Percentiles rank a stretch among this genome's conserved stretches.
phyloP scores from a whole-genome alignment of 2,329 filamentous ascomycete species.

The Biscogniauxia marginata region DNA sequence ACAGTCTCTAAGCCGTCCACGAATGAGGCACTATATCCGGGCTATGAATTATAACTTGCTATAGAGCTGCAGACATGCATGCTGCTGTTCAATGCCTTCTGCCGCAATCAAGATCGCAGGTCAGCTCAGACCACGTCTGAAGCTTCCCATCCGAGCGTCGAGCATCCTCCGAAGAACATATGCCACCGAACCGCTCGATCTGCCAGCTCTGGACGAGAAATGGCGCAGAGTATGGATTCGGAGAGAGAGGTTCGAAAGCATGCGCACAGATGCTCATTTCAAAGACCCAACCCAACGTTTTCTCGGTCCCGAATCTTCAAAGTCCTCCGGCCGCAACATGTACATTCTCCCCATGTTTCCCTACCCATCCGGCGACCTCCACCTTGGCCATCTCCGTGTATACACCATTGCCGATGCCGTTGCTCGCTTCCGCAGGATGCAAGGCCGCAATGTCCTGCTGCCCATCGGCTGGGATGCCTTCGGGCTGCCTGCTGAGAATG shows the following conservation, averaged over 20 bases:
- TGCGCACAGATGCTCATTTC: neutral
- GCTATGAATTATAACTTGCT: too few relatives aligned
- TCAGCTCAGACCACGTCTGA: constrained; percentile 19
- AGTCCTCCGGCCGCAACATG: constrained; percentile 37
- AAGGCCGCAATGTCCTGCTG: constrained; percentile 72
- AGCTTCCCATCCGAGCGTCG: constrained; percentile 10
- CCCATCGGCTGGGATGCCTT: constrained; percentile 98
- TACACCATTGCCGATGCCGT: constrained; percentile 90
- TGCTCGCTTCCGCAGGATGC: constrained; percentile 71
- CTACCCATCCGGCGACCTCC: constrained; percentile 83
- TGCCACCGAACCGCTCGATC: constrained; percentile 38
- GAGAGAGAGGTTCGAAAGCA: constrained; percentile 12
- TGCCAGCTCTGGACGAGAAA: constrained; percentile 48
- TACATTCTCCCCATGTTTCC: constrained; percentile 93
- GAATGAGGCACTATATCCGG: too few relatives aligned
- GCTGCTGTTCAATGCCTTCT: constrained; percentile 22
- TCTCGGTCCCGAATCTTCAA: constrained; percentile 11
- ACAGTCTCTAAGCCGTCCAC: too few relatives aligned
- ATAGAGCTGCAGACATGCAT: constrained; percentile 17
- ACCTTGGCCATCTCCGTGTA: constrained; percentile 83
- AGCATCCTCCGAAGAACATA: constrained; percentile 15
- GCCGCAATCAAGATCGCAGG: constrained; percentile 22
- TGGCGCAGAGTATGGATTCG: constrained; percentile 50
- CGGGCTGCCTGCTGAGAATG: constrained; percentile 87
- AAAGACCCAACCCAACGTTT: constrained; percentile 6